Conservation (phyloP, 805 yeast genomes). For the Saccharomyces jurei region DNA sequence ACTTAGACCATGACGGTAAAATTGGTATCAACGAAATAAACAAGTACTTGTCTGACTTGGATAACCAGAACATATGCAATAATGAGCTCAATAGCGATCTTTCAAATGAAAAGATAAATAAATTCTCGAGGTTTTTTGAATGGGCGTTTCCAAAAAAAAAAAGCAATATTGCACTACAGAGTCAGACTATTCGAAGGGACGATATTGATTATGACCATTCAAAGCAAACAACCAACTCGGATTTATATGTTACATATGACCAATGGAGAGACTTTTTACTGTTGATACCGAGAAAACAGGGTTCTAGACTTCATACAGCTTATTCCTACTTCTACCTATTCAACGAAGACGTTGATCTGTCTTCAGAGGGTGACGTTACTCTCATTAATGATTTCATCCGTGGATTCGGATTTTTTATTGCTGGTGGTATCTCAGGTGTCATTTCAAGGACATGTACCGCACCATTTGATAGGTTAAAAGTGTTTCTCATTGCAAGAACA, state of each 20-base stretch:
- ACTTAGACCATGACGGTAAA: slow-evolving; percentile 64
- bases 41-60: slow-evolving; percentile 51
- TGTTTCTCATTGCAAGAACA: slow-evolving; percentile 85
- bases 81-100: background rate
- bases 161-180: slow-evolving; percentile 2
- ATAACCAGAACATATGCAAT: slow-evolving; percentile 17
- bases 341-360: slow-evolving; percentile 70
- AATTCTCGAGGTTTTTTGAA: slow-evolving; percentile 16
- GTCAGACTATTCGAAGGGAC: slow-evolving; percentile 2
- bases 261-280: slow-evolving; percentile 79
- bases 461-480: slow-evolving; percentile 92
- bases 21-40: slow-evolving; percentile 59
- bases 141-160: slow-evolving; percentile 25
- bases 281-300: slow-evolving; percentile 72
- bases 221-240: slow-evolving; percentile 10
- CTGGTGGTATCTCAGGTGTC: slow-evolving; percentile 95
- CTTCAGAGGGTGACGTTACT: slow-evolving; percentile 89
- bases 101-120: slow-evolving; percentile 1
- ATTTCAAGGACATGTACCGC: slow-evolving; percentile 95
- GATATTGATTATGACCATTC: slow-evolving; percentile 18
- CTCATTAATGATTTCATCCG: slow-evolving; percentile 68
- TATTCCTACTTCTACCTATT: slow-evolving; percentile 51
- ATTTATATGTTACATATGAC: slow-evolving; percentile 69
- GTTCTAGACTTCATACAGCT: slow-evolving; percentile 74
- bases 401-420: slow-evolving; percentile 84